Conservation (phyloP, 148 eudicot genomes). For the Rhododendron henanense region DNA sequence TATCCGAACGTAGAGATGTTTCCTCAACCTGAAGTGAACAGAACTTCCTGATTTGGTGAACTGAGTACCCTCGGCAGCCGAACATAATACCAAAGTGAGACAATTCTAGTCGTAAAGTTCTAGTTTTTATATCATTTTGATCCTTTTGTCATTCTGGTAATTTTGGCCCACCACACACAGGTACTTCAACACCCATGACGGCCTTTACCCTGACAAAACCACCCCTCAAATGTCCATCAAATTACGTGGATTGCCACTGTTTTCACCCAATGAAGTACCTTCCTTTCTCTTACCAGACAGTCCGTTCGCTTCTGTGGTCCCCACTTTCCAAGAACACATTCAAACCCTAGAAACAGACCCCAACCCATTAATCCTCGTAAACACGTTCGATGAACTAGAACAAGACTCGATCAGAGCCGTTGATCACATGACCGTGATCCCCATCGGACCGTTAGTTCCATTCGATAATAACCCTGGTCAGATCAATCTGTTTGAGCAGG, state of each 20-base stretch:
- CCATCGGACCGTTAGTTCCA: constrained; percentile 44
- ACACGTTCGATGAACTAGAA: constrained; percentile 60
- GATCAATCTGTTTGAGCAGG: background rate
- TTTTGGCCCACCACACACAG: no score
- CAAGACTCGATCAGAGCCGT: constrained; percentile 35
- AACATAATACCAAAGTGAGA: no score
- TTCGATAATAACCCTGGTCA: constrained; percentile 3
- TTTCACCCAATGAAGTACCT: constrained; percentile 43
- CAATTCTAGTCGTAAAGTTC: no score
- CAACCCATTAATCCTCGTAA: constrained; percentile 43
- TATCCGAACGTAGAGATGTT: no score
- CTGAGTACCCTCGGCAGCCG: no score
- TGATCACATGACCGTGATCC: constrained; percentile 26
- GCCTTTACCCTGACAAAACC: constrained; percentile 15
- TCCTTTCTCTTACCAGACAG: constrained; percentile 34
- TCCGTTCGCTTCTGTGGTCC: constrained; percentile 22
- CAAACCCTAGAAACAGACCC: constrained; percentile 30
- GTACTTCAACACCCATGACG: constrained; percentile 37
- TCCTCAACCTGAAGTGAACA: no score
- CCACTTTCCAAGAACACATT: constrained; percentile 34
- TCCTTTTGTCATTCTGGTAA: no score
- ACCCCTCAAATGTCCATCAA: constrained; percentile 28
- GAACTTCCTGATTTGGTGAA: no score
- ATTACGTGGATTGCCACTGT: constrained; percentile 43
- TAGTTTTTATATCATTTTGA: no score